phyloP scores from a whole-genome alignment of 495 filamentous ascomycete genomes.

The Clohesyomyces aquaticus region DNA sequence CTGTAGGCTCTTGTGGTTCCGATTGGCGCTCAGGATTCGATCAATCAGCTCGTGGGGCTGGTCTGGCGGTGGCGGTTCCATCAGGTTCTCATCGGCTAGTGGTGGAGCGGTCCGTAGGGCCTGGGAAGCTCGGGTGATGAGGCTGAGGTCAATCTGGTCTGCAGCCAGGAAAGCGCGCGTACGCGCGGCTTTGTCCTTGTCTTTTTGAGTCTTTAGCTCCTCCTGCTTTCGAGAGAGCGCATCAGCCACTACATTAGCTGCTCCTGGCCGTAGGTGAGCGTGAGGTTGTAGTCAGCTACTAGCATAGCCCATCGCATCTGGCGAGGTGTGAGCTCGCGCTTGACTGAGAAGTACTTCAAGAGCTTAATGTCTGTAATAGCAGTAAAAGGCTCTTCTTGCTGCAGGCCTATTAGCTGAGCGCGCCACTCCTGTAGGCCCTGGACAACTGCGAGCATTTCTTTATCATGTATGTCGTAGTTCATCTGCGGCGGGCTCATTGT shows the following conservation, averaged over 20 bases:
- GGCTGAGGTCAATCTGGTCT: background rate
- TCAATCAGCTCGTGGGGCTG: background rate
- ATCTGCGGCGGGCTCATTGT: slow-evolving; percentile 32
- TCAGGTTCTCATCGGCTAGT: background rate
- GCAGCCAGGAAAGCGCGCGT: slow-evolving; percentile 2
- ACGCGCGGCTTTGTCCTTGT: slow-evolving; percentile 4
- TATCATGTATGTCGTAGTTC: slow-evolving; percentile 47
- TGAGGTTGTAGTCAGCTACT: slow-evolving; percentile 37
- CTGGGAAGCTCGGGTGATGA: background rate
- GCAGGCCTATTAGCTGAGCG: slow-evolving; percentile 31
- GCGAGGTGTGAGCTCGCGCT: slow-evolving; percentile 30
- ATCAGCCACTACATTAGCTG: slow-evolving; percentile 28
- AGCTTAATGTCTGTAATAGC: slow-evolving; percentile 45
- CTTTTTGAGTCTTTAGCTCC: slow-evolving; percentile 13
- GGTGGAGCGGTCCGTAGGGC: background rate
- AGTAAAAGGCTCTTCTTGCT: slow-evolving; percentile 32
- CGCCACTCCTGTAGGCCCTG: slow-evolving; percentile 44
- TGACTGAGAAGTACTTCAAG: slow-evolving; percentile 44
- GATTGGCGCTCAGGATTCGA: background rate
- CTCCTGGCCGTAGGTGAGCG: slow-evolving; percentile 38
- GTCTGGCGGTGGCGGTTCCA: background rate
- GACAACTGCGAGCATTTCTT: slow-evolving; percentile 50
- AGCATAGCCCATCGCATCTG: slow-evolving; percentile 38
- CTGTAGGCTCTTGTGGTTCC: background rate
- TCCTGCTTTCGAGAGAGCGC: slow-evolving; percentile 28